Conservation (phyloP, 1,139 yeast species). For the Geotrichum reessii region DNA sequence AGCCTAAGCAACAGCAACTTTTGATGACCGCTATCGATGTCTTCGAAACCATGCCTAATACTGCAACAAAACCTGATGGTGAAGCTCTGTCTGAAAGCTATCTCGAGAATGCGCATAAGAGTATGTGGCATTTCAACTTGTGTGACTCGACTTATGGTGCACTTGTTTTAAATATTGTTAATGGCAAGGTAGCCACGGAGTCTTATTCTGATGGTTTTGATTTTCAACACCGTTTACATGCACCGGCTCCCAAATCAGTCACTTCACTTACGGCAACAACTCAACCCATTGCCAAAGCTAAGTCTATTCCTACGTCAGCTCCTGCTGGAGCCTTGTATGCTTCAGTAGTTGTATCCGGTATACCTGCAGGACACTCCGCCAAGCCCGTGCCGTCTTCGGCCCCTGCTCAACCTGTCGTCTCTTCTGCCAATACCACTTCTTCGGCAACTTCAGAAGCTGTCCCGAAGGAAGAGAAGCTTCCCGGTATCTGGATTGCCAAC, state of each 20-base stretch:
- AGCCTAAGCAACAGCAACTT: constrained; percentile 35
- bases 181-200: constrained; percentile 43
- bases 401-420: background rate
- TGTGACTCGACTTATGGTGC: constrained; percentile 54
- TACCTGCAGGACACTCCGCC: constrained; percentile 2
- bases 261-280: constrained; percentile 7
- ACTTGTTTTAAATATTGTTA: constrained; percentile 38
- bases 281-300: constrained; percentile 4
- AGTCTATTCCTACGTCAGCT: constrained; percentile 10
- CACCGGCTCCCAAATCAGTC: background rate
- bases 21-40: constrained; percentile 54
- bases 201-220: constrained; percentile 47
- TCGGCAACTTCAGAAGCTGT: background rate
- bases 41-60: constrained; percentile 56
- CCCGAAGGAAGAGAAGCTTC: constrained; percentile 16
- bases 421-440: background rate
- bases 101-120: constrained; percentile 59
- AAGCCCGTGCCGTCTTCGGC: constrained; percentile 2
- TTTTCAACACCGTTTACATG: constrained; percentile 39
- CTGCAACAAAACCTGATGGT: constrained; percentile 12
- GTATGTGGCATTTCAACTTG: constrained; percentile 72
- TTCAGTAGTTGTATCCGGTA: background rate
- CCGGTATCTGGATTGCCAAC: constrained; percentile 40
- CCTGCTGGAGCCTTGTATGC: constrained; percentile 1
- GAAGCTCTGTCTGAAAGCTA: constrained; percentile 36